Base-by-base conservation (phyloP, 257 asterid genomes). In the Petrea volubilis region DNA sequence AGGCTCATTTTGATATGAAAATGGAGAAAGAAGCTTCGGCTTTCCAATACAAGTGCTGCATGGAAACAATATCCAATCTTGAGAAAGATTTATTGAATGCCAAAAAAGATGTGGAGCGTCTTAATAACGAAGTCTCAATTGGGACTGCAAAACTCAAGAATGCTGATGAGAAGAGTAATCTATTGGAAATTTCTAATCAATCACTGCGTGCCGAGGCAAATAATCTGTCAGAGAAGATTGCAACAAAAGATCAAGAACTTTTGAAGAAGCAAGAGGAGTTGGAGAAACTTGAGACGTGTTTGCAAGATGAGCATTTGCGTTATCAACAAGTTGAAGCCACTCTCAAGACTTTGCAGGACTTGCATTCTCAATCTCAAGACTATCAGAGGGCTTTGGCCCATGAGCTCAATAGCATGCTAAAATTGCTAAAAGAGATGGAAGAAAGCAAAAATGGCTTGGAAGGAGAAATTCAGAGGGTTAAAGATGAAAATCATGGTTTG, bases 231-330 rank as follows among this genome's bases (percentile, higher is more conserved):
- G 84, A 83, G 79, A 83, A 79, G 82, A 95, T 95, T 15, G 78
- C 88, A 23, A 12, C 71, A 81, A 95, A 90, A 83, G 98, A 92
- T 75, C 80, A 67, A 66, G 97, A 95, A 62, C 96, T 95, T 51
- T 80, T 74, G 2, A 64, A 67, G 72, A 95, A 88, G 86, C 87
- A 90, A 65, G 79, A 64, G 64, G 97, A 95, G 74, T 79, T 95
- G 82, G 96, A 92, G 77, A 85, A 78, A 58, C 92, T 92, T 67
- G 88, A 92, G 76, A 73, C 50, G 12, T 72, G 84, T 75, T 76
- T 95, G 60, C 74, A 76, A 72, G 82, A 82, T 33, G 98, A 95
- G 77, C 86, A 78, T 55, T 47, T 62, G 7, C 79, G 79, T 21
- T 85, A 77, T 52, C 79, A 80, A 4, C 83, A 85, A 64, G 80